Conservation (phyloP, 495 filamentous ascomycete genomes). For the Rusavskia elegans region DNA sequence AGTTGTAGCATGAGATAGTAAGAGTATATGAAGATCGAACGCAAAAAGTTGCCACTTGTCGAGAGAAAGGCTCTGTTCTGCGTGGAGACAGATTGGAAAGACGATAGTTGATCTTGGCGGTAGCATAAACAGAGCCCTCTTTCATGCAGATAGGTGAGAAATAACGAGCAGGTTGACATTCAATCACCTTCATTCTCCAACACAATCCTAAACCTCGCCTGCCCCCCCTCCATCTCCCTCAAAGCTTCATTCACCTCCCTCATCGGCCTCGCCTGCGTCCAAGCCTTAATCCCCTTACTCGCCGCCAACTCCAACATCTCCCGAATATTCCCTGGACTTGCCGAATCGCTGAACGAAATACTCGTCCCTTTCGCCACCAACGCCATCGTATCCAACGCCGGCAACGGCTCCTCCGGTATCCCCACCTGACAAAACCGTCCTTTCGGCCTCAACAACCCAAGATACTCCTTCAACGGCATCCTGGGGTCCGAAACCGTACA, state of each 20-base stretch:
- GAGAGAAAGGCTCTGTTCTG: no score
- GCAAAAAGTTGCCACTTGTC: no score
- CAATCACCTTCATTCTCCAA: slow-evolving; percentile 23
- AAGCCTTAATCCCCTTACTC: slow-evolving; percentile 55
- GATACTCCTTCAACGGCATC: slow-evolving; percentile 59
- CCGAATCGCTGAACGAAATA: slow-evolving; percentile 61
- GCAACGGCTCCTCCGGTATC: slow-evolving; percentile 44
- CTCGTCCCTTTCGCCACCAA: slow-evolving; percentile 54
- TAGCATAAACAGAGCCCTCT: no score
- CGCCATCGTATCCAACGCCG: slow-evolving; percentile 43
- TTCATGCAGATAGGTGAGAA: no score
- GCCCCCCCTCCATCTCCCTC: slow-evolving; percentile 50
- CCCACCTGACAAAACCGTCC: slow-evolving; percentile 75
- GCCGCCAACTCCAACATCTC: slow-evolving; percentile 66
- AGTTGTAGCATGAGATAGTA: no score
- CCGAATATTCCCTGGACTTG: slow-evolving; percentile 52
- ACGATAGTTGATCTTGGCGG: no score
- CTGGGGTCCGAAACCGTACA: slow-evolving; percentile 56
- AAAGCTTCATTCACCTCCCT: slow-evolving; percentile 52
- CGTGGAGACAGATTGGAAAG: no score
- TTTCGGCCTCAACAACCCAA: slow-evolving; percentile 47
- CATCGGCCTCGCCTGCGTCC: slow-evolving; percentile 55
- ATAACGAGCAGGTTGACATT: no score
- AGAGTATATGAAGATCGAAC: no score
- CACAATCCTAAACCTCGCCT: slow-evolving; percentile 60